Base-by-base conservation (phyloP, 352 stramenopile genomes). In the Peronospora destructor region DNA sequence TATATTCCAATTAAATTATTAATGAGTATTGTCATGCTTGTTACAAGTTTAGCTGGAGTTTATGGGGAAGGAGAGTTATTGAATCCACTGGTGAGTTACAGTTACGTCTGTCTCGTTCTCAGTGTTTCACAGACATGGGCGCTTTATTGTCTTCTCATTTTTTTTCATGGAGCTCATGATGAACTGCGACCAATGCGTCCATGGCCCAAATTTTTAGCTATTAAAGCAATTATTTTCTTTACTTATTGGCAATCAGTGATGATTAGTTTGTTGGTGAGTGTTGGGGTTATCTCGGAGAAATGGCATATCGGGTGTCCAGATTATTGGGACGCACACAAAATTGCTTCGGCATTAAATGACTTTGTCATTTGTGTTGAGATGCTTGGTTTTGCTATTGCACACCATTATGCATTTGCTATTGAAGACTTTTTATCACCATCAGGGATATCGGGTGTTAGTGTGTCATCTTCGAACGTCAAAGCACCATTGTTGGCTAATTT, bases 351-450 rank as follows among this genome's bases (percentile, higher is more conserved):
- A 32, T 64, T 97, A 25, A 94, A 97, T 46, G 86, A 97, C 71
- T 94, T 97, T 57, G 69, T 97, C 59, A 97, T 97, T 55, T 97
- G 91, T 59, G 73, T 96, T 25, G 91, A 97, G 57, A 97, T 97
- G 91, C 75, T 97, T 43, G 75, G 92, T 41, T 94, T 95, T 43
- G 87, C 90, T 5, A 52, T 97, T 16, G 86, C 85, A 17, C 94
- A 97, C 67, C 89, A 94, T 58, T 97, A 89, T 51, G 86, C 86
- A 12, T 97, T 97, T 45, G 83, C 81, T 3, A 92, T 96, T 55
- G 85, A 92, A 33, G 89, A 97, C 58, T 97, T 92, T 61, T 42
- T 92, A 29, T 54, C 65, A 13, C 59, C 66, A 7, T 60, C 73
- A 17, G 56, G 57, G 9, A 16, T 49, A 1, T 48, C 53, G 0